A percentile compares a stretch with the other conserved stretches of the same genome.
phyloP scores from a whole-genome alignment of 768 basidiomycete genomes.

The Boletus insuetus region DNA sequence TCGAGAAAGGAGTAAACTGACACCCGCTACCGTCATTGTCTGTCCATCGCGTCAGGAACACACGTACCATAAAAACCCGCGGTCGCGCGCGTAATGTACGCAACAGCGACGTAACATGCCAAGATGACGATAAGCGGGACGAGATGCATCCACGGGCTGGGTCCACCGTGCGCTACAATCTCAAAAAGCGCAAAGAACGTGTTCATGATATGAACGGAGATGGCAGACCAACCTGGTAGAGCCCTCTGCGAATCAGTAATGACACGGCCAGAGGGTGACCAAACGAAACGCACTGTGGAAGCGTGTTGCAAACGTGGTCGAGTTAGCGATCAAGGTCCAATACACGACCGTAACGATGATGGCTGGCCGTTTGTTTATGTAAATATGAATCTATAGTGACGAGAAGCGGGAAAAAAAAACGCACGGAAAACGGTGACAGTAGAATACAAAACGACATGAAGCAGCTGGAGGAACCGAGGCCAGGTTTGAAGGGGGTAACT shows the following conservation, averaged over 20 bases:
- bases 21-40: conserved; percentile 1
- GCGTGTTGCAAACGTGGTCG: conserved; percentile 38
- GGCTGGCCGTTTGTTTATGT: conserved; percentile 36
- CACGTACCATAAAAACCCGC: conserved; percentile 65
- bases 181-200: conserved; percentile 55
- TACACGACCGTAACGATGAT: conserved; percentile 62
- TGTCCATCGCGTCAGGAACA: neutral
- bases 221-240: conserved; percentile 51
- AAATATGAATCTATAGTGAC: neutral
- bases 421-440: conserved; percentile 57
- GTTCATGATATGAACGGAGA: conserved; percentile 64
- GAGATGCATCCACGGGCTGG: conserved; percentile 52
- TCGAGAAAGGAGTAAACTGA: conserved; percentile 67
- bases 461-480: conserved; percentile 51
- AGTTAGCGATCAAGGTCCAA: conserved; percentile 52
- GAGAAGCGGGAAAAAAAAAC: conserved; percentile 22
- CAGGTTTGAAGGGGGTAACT: conserved; percentile 59
- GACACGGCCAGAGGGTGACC: neutral
- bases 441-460: conserved; percentile 53
- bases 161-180: conserved; percentile 51
- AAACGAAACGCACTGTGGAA: conserved; percentile 37
- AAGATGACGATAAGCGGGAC: conserved; percentile 48
- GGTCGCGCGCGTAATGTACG: conserved; percentile 60
- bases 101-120: conserved; percentile 57
- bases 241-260: neutral